Base-by-base conservation (phyloP, 495 filamentous ascomycete species). In the Xylaria sp. region DNA sequence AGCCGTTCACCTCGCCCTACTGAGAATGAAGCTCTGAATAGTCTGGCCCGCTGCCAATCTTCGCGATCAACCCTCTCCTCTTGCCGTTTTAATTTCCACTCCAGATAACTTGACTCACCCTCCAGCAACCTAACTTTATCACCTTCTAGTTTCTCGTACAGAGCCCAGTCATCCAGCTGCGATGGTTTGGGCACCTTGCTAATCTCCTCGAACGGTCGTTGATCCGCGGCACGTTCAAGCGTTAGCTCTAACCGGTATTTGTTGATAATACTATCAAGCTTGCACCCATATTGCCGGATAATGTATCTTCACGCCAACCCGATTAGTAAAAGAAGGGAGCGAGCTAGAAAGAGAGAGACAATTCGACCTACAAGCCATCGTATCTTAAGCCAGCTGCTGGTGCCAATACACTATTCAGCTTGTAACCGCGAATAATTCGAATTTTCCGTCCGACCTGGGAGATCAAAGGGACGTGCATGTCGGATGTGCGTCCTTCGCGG, bases 331-430 rank as follows among this genome's bases (percentile, higher is more conserved):
- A 21, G 15, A n/a, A n/a, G n/a, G n/a, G 33, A 33, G 21, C 17
- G n/a, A 15, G 1, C 35, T 33, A n/a, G 33, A 57, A 9, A 12
- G 35, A 26, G 43, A n/a, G n/a, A n/a, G n/a, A n/a, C 43, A 19
- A 12, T 44, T 41, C 1, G 31, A 81, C 82, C 64, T 77, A 88
- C 84, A 85, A 65, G 61, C 86, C 86, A 71, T 88, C 86, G 50
- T 86, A 86, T 59, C 86, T 76, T 7, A 88, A 68, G 4, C 86
- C 86, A 1, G 77, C 83, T 35, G 63, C 40, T 7, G 86, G 86
- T 1, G 85, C 84, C 26, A 83, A 79, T 40, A 76, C 73, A 55
- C 84, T 85, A 67, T 76, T 80, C n/a, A 88, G 71, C 33, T 63
- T 61, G 52, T 81, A 74, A 0, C 84, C 82, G 55, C 86, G 71